Conservation (phyloP, 2,329 filamentous ascomycete species). For the Colletotrichum sp. region DNA sequence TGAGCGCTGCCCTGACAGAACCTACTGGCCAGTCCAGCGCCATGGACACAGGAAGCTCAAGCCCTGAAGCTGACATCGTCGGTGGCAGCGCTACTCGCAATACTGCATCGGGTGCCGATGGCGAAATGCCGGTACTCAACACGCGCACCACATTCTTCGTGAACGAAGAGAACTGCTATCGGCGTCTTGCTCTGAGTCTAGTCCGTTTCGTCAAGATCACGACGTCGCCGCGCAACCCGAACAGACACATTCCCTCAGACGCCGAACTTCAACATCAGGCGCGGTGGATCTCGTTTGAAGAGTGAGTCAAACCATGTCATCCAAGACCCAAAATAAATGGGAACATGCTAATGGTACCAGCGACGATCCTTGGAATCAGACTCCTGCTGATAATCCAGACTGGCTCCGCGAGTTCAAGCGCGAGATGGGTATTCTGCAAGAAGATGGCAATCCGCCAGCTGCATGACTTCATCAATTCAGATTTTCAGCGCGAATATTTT, state of each 20-base stretch:
- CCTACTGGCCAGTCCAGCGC: background rate
- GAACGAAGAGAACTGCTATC: slow-evolving; percentile 30
- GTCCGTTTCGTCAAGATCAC: slow-evolving; percentile 26
- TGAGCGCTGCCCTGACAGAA: background rate
- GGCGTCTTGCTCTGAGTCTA: slow-evolving; percentile 24
- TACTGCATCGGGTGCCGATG: background rate
- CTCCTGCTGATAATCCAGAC: slow-evolving; percentile 36
- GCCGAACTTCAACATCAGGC: slow-evolving; percentile 39
- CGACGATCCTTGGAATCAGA: slow-evolving; percentile 46
- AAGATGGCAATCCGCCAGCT: background rate
- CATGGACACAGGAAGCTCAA: background rate
- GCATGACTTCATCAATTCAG: accelerated
- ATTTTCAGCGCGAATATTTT: background rate
- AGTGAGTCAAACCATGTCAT: slow-evolving; percentile 17
- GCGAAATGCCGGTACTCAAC: background rate
- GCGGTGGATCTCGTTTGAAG: slow-evolving; percentile 34
- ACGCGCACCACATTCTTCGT: slow-evolving; percentile 12
- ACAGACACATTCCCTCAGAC: slow-evolving; percentile 35
- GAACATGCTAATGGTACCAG: background rate
- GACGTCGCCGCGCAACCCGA: slow-evolving; percentile 33
- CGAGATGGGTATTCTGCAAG: background rate
- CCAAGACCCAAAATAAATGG: background rate
- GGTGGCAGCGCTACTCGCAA: background rate
- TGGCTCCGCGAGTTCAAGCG: slow-evolving; percentile 30
- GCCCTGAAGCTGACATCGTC: background rate